Percentiles rank a stretch among this genome's conserved stretches.
phyloP scores from a whole-genome alignment of 306 rosid species.

The Cyamopsis tetragonoloba region DNA sequence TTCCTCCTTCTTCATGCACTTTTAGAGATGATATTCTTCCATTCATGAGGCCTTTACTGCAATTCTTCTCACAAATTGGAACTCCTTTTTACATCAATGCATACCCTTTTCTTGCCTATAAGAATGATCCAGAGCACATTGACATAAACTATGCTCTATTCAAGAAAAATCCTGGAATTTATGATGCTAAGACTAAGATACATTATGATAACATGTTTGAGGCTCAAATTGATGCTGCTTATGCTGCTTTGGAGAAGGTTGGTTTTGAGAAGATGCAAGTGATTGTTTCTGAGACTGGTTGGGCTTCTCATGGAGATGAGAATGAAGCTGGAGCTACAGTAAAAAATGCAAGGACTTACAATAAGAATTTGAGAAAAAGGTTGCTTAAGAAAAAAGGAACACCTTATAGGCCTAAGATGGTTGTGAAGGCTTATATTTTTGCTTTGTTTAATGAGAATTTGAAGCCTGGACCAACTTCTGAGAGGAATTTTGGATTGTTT shows the following conservation, averaged over 20 bases:
- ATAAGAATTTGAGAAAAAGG: slow-evolving; percentile 52
- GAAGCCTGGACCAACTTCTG: slow-evolving; percentile 88
- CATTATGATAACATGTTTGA: slow-evolving; percentile 87
- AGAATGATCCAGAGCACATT: slow-evolving; percentile 76
- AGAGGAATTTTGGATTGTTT: slow-evolving; percentile 90
- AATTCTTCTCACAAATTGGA: slow-evolving; percentile 66
- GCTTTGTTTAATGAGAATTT: slow-evolving; percentile 90
- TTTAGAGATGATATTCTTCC: slow-evolving; percentile 61
- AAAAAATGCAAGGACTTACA: slow-evolving; percentile 65
- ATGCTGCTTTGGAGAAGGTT: slow-evolving; percentile 72
- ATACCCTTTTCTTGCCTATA: slow-evolving; percentile 89
- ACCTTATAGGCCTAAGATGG: slow-evolving; percentile 70
- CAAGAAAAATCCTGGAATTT: slow-evolving; percentile 57
- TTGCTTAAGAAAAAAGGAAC: slow-evolving; percentile 80
- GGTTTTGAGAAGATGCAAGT: slow-evolving; percentile 74
- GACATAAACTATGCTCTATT: slow-evolving; percentile 76
- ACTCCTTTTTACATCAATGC: slow-evolving; percentile 91
- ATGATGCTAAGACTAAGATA: slow-evolving; percentile 69
- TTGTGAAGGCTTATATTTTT: slow-evolving; percentile 65
- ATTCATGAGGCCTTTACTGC: slow-evolving; percentile 71
- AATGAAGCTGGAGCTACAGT: slow-evolving; percentile 64
- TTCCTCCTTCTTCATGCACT: slow-evolving; percentile 82
- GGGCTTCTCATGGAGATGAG: slow-evolving; percentile 82
- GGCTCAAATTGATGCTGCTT: slow-evolving; percentile 83
- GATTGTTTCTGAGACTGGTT: slow-evolving; percentile 86